Base-by-base conservation (phyloP, 2,329 filamentous ascomycete species). In the Ophiognomonia clavigignenti-juglandacearum region DNA sequence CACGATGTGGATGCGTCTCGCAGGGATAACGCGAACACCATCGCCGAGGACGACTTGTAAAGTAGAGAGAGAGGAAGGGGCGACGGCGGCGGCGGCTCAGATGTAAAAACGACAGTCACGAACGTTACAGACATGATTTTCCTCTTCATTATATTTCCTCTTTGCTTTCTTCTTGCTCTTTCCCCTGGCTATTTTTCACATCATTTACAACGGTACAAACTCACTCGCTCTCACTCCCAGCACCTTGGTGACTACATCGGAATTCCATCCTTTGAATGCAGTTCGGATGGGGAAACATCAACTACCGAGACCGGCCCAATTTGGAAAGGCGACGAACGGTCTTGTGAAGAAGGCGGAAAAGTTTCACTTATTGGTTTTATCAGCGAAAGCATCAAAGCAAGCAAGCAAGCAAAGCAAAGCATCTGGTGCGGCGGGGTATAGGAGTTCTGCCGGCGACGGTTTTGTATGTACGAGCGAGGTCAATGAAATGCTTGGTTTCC, bases 41-140 rank as follows among this genome's bases (percentile, higher is more conserved):
- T 53, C 27, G 31, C 26, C 32, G 48, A 46, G 6, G 51, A 43
- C 20, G 51, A 51, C 39, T 39, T 53, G 22, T 19, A n/a, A 35
- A 38, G 39, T n/a, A 27, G 40, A 4, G 46, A 35, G 39, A 6
- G 27, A 26, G 34, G 18, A 18, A 23, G 11, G n/a, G n/a, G n/a
- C n/a, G n/a, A n/a, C n/a, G n/a, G n/a, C n/a, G n/a, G n/a, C n/a
- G n/a, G n/a, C n/a, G n/a, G n/a, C n/a, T n/a, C n/a, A 29, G 20
- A 18, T 34, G 11, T 29, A 13, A 32, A 38, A 26, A 18, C 38
- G n/a, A 16, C 8, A 32, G n/a, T 20, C 36, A 49, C 41, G 39
- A 22, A 49, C 29, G 26, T 40, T 27, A 13, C 42, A 49, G 46
- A 40, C 23, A 38, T 39, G 38, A 52, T 35, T 6, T 40, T 14